phyloP scores from a whole-genome alignment of 306 rosid genomes.

The Rubus parviflorus region DNA sequence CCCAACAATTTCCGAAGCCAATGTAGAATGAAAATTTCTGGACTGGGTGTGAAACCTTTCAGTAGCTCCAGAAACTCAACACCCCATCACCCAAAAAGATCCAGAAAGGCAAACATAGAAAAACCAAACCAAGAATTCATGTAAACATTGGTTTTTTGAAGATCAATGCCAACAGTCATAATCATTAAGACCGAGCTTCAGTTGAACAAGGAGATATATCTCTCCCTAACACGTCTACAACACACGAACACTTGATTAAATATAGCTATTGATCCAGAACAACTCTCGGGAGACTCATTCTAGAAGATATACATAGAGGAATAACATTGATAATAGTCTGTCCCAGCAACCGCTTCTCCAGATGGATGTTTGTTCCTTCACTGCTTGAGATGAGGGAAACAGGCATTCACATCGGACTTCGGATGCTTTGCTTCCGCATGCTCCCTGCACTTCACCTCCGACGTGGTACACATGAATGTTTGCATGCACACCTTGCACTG shows the following conservation, averaged over 20 bases:
- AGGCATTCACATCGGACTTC: conserved; percentile 43
- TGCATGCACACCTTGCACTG: conserved; percentile 78
- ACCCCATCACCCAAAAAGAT: neutral
- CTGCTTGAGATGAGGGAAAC: conserved; percentile 60
- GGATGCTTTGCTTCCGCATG: conserved; percentile 74
- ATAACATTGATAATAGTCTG: conserved; percentile 3
- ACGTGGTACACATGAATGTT: conserved; percentile 61
- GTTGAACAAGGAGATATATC: conserved; percentile 13
- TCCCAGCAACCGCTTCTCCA: conserved; percentile 20
- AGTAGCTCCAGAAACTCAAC: neutral
- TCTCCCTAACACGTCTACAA: neutral
- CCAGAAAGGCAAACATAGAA: neutral
- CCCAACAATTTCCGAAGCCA: no score
- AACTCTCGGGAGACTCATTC: conserved; percentile 16
- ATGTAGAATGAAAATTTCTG: no score
- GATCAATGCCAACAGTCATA: neutral
- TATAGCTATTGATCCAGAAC: conserved; percentile 20
- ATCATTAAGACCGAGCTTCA: conserved; percentile 26
- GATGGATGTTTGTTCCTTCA: conserved; percentile 18
- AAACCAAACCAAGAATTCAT: neutral
- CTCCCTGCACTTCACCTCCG: conserved; percentile 72
- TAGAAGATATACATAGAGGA: conserved; percentile 29
- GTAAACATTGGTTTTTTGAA: neutral
- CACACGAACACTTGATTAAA: conserved; percentile 26
- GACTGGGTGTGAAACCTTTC: no score